A percentile compares a stretch with the other conserved stretches of the same genome.
These are phyloP conservation scores for Solanum neorickii DNA, from an alignment of 257 asterid species.

Conservation along the genomic window DNA sequence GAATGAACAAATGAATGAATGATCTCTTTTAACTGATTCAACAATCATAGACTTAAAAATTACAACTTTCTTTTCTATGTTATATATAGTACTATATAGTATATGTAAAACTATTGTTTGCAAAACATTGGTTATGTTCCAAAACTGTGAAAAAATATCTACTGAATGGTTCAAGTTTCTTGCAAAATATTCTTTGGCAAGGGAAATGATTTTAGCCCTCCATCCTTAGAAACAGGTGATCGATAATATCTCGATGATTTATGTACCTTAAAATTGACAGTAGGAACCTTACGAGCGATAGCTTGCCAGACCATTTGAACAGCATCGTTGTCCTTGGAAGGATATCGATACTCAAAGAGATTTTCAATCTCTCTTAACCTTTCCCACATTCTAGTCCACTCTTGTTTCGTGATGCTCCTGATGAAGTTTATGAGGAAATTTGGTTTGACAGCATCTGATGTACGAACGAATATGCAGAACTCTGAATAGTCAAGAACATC, in stretches of 20 bases:
- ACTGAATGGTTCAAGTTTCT: background rate
- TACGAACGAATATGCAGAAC: slow-evolving; percentile 44
- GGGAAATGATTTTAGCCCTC: slow-evolving; percentile 10
- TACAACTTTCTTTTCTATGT: background rate
- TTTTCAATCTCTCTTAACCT: slow-evolving; percentile 44
- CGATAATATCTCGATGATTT: slow-evolving; percentile 17
- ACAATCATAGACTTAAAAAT: background rate
- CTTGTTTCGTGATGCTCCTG: slow-evolving; percentile 33
- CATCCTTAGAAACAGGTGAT: slow-evolving; percentile 6
- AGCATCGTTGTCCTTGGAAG: slow-evolving; percentile 50
- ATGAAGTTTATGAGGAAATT: slow-evolving; percentile 35
- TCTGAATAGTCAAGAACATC: slow-evolving; percentile 60
- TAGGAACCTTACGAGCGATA: slow-evolving; percentile 44
- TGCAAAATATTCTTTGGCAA: slow-evolving; percentile 49
- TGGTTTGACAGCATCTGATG: slow-evolving; percentile 44
- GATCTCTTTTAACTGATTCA: background rate
- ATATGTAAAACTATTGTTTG: background rate
- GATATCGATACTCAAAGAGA: slow-evolving; percentile 41
- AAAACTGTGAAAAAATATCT: background rate
- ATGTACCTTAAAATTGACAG: slow-evolving; percentile 26
- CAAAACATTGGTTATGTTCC: background rate
- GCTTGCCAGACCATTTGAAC: slow-evolving; percentile 82
- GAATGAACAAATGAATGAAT: background rate
- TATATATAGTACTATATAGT: background rate
- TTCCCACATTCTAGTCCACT: slow-evolving; percentile 63